A percentile compares a stretch with the other conserved stretches of the same genome.
Conservation (phyloP, 805 yeast genomes). For the Grigorovia yakushimaensis region DNA sequence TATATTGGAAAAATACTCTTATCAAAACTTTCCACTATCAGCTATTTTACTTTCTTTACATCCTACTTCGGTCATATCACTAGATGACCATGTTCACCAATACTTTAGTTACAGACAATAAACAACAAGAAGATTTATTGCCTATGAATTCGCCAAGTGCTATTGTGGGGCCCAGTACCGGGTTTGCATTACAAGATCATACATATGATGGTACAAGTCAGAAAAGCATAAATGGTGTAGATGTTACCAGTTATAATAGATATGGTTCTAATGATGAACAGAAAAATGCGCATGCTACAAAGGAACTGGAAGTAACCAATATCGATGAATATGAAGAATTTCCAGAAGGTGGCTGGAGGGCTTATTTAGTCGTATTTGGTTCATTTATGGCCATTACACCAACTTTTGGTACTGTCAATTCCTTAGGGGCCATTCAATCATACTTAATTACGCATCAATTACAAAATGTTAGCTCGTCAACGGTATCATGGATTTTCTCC, state of each 20-base stretch:
- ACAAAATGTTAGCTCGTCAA: slow-evolving; percentile 36
- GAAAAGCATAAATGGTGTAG: not conserved
- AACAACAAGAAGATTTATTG: no score
- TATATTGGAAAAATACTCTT: no score
- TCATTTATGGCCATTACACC: slow-evolving; percentile 50
- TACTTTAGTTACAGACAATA: no score
- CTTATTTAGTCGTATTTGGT: slow-evolving; percentile 51
- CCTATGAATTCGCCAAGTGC: not conserved
- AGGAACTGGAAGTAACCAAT: not conserved
- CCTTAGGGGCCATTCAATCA: slow-evolving; percentile 59
- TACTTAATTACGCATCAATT: slow-evolving; percentile 49
- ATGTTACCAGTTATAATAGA: not conserved
- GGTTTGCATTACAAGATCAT: not conserved
- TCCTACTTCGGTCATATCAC: no score
- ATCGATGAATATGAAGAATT: slow-evolving; percentile 15
- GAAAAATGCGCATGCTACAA: no score
- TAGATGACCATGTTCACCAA: no score
- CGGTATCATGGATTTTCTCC: slow-evolving; percentile 61
- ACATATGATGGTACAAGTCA: no score
- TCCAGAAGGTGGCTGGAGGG: slow-evolving; percentile 50
- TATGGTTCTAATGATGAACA: no score
- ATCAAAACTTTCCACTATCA: no score
- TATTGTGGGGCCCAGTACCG: not conserved
- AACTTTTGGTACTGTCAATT: slow-evolving; percentile 49
- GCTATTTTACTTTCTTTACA: no score